These are phyloP conservation scores for Drechmeria coniospora DNA, from an alignment of 2,329 filamentous ascomycete species.

Conservation along the genomic window DNA sequence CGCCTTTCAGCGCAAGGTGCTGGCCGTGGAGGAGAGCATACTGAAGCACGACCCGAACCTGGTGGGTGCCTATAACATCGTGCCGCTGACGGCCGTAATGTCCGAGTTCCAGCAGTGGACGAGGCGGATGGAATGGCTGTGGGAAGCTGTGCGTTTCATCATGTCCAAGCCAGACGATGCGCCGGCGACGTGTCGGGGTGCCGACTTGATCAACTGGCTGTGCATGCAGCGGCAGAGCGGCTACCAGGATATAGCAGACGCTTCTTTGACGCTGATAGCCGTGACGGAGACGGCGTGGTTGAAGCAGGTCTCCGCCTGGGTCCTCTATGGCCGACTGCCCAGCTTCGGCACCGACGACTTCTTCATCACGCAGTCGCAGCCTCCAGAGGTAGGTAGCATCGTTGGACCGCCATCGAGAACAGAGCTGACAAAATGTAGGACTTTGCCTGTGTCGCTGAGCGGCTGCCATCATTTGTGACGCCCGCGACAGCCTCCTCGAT, in stretches of 20 bases:
- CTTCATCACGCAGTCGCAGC: conserved; percentile 48
- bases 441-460: conserved; percentile 39
- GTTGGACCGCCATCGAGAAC: not conserved
- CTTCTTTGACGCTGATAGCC: conserved; percentile 55
- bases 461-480: conserved; percentile 70
- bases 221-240: conserved; percentile 70
- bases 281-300: conserved; percentile 84
- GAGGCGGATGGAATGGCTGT: conserved; percentile 73
- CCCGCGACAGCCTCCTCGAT: conserved; percentile 63
- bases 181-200: conserved; percentile 41
- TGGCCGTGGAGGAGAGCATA: conserved; percentile 70
- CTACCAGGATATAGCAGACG: conserved; percentile 70
- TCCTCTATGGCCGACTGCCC: conserved; percentile 75
- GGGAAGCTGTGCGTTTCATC: conserved; percentile 58
- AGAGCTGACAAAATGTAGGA: conserved; percentile 20
- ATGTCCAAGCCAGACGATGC: conserved; percentile 22
- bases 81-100: conserved; percentile 74
- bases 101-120: conserved; percentile 80
- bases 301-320: conserved; percentile 78
- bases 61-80: conserved; percentile 86
- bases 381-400: conserved; percentile 22
- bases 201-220: conserved; percentile 61
- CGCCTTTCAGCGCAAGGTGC: conserved; percentile 66
- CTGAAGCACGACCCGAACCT: conserved; percentile 59
- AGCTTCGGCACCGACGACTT: conserved; percentile 70